A percentile compares a stretch with the other conserved stretches of the same genome.
phyloP scores from a whole-genome alignment of 2,329 filamentous ascomycete genomes.

The Aspergillus luchuensis region DNA sequence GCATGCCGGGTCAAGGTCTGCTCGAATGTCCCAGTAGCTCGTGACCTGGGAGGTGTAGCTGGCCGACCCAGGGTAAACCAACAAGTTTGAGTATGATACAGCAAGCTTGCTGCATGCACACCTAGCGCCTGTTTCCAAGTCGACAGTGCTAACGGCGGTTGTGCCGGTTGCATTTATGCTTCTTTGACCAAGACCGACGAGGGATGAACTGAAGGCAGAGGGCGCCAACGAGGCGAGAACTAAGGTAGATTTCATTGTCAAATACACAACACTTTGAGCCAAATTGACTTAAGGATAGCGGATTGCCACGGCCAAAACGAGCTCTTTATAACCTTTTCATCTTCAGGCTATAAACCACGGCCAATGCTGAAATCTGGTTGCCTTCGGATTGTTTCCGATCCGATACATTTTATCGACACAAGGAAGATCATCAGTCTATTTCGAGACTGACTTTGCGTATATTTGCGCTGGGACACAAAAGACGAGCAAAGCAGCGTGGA shows the following conservation, averaged over 20 bases:
- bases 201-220: background rate
- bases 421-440: no score
- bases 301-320: background rate
- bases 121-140: background rate
- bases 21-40: conserved; percentile 34
- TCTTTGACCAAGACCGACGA: background rate
- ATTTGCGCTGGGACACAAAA: no score
- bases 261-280: no score
- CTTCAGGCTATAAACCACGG: background rate
- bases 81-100: background rate
- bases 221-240: background rate
- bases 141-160: background rate
- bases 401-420: no score
- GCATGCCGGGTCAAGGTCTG: conserved; percentile 30
- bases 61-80: conserved; percentile 13
- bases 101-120: background rate
- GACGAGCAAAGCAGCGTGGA: no score
- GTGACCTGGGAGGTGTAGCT: conserved; percentile 28
- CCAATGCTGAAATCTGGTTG: background rate
- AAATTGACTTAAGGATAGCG: background rate
- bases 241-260: background rate
- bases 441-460: no score
- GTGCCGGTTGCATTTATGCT: background rate
- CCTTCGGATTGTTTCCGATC: background rate
- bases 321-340: background rate